Conservation (phyloP, 2,329 filamentous ascomycete species). For the Xylaria hypoxylon region DNA sequence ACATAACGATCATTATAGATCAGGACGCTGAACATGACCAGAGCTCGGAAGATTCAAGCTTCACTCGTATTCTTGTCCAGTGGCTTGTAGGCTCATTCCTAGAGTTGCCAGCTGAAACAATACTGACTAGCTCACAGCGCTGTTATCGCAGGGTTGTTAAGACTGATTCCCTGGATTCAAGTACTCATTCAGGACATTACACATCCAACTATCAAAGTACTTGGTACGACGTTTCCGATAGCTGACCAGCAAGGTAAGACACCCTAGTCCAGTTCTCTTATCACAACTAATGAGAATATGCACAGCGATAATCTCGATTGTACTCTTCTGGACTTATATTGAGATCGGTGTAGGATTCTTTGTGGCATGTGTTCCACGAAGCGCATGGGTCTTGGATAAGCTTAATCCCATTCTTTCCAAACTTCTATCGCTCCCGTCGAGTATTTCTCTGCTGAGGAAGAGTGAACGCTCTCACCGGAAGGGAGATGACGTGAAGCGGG, state of each 20-base stretch:
- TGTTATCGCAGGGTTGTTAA: slow-evolving; percentile 7
- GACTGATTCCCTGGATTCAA: slow-evolving; percentile 8
- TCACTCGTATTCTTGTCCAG: slow-evolving; percentile 5
- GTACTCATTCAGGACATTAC: slow-evolving; percentile 4
- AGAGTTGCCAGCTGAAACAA: neutral
- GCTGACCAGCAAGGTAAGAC: slow-evolving; percentile 6
- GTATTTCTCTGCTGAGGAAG: neutral
- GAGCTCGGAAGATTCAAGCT: slow-evolving; percentile 5
- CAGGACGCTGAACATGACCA: slow-evolving; percentile 7
- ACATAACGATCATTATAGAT: neutral
- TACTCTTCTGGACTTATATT: slow-evolving; percentile 14
- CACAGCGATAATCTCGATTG: slow-evolving; percentile 12
- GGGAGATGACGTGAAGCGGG: neutral
- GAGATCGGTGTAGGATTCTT: slow-evolving; percentile 10
- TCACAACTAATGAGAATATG: too few species aligned
- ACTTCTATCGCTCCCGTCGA: neutral
- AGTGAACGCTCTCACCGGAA: neutral
- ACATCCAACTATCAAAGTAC: neutral
- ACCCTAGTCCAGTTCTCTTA: neutral
- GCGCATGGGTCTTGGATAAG: slow-evolving; percentile 8
- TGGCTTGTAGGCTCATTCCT: slow-evolving; percentile 3
- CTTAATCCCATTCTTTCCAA: neutral
- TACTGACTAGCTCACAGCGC: neutral
- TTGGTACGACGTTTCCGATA: neutral
- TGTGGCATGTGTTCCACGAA: slow-evolving; percentile 10